These are phyloP conservation scores for Fusarium heterosporum DNA, from an alignment of 2,329 filamentous ascomycete species.

Conservation along the genomic window DNA sequence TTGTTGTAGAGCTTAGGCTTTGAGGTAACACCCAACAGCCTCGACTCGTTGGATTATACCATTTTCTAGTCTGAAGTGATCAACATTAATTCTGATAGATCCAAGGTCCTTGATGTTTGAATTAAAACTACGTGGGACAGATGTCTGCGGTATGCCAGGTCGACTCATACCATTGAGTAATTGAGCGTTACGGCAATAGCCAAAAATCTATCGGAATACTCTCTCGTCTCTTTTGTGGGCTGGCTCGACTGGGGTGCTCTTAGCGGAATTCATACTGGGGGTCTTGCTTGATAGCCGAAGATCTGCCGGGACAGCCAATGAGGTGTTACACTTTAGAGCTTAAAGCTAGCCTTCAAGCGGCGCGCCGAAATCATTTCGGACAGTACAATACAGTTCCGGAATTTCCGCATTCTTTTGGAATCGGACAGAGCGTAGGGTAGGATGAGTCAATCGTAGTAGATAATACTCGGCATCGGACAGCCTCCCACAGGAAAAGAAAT, in stretches of 20 bases:
- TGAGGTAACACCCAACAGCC: conserved; percentile 20
- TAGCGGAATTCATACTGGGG: neutral
- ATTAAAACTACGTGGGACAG: neutral
- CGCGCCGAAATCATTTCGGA: too few species aligned
- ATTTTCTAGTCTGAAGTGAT: conserved; percentile 13
- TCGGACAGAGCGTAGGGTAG: too few species aligned
- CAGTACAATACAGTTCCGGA: too few species aligned
- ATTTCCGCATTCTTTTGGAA: too few species aligned
- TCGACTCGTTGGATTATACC: conserved; percentile 19
- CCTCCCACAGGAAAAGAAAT: too few species aligned
- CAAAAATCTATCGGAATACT: conserved; percentile 27
- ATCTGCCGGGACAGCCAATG: too few species aligned
- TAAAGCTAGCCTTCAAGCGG: too few species aligned
- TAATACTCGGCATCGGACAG: too few species aligned
- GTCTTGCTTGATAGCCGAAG: too few species aligned
- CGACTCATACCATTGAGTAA: neutral
- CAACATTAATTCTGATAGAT: conserved; percentile 33
- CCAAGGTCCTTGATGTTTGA: conserved; percentile 17
- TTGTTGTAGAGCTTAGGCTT: conserved; percentile 11
- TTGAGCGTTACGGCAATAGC: conserved; percentile 5
- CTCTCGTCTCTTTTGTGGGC: conserved; percentile 34
- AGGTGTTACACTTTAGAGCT: too few species aligned
- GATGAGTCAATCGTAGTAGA: too few species aligned
- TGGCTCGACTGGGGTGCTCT: conserved; percentile 3
- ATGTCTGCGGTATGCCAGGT: conserved; percentile 5